Percentiles rank a stretch among this genome's conserved stretches.
Conservation (phyloP, 2,329 filamentous ascomycete species). For the Phaeosphaeriaceae sp. region DNA sequence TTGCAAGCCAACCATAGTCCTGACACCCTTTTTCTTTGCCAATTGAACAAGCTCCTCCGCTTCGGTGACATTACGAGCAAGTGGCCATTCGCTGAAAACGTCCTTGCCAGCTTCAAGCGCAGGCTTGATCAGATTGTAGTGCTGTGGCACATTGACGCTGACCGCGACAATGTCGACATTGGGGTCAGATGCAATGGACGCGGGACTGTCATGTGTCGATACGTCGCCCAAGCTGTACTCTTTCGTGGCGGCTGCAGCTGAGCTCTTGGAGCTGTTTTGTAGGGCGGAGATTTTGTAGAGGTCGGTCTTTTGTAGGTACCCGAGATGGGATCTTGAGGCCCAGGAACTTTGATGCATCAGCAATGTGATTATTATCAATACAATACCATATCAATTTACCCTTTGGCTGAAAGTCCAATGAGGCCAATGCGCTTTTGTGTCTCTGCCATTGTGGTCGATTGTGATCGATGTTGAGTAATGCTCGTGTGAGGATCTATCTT, state of each 20-base stretch:
- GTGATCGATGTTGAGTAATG: not conserved
- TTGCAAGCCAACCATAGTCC: constrained; percentile 59
- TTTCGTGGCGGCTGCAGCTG: constrained; percentile 50
- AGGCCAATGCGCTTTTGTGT: constrained; percentile 36
- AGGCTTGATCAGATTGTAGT: constrained; percentile 53
- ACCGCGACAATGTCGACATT: constrained; percentile 59
- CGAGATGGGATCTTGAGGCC: constrained; percentile 50
- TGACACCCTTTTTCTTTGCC: constrained; percentile 51
- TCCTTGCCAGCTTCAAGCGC: constrained; percentile 52
- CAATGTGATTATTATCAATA: not conserved
- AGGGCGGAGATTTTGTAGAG: constrained; percentile 60
- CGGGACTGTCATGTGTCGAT: constrained; percentile 52
- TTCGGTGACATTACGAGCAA: constrained; percentile 51
- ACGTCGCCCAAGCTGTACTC: constrained; percentile 50
- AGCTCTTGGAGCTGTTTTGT: constrained; percentile 56
- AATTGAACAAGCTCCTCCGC: constrained; percentile 54
- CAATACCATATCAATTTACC: constrained; percentile 12
- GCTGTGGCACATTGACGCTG: constrained; percentile 53
- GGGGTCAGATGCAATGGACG: constrained; percentile 55
- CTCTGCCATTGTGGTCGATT: constrained; percentile 12
- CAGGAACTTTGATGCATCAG: constrained; percentile 39
- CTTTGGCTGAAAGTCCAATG: constrained; percentile 44
- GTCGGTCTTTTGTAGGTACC: constrained; percentile 39
- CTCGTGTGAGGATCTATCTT: not conserved
- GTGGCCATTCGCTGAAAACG: constrained; percentile 61